Percentiles rank a stretch among this genome's conserved stretches.
phyloP scores from a whole-genome alignment of 495 filamentous ascomycete species.

The Pseudotulostoma volvatum region DNA sequence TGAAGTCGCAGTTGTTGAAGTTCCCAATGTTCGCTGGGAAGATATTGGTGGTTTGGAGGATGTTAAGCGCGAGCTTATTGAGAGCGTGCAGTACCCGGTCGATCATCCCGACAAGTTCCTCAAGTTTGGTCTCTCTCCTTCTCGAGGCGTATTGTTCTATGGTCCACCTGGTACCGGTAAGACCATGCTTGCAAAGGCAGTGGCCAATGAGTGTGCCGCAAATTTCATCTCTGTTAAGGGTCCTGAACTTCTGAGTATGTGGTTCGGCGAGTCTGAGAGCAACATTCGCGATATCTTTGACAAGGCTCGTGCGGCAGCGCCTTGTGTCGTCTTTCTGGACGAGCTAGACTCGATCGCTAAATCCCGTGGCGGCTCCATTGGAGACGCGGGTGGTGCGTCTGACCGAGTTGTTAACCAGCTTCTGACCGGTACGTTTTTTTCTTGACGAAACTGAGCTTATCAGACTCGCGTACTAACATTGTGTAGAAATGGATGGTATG shows the following conservation, averaged over 20 bases:
- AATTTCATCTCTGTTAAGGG: conserved; percentile 99
- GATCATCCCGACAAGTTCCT: conserved; percentile 99
- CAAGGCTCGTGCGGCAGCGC: conserved; percentile 95
- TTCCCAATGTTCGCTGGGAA: conserved; percentile 98
- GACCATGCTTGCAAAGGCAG: conserved; percentile 96
- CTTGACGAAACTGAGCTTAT: too few species aligned
- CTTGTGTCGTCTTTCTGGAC: conserved; percentile 97
- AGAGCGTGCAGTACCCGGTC: conserved; percentile 92
- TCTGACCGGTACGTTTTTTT: too few species aligned
- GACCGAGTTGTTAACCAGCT: conserved; percentile 98
- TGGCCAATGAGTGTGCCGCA: conserved; percentile 96
- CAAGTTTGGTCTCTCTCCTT: conserved; percentile 97
- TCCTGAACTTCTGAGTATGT: conserved; percentile 95
- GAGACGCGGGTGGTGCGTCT: conserved; percentile 91
- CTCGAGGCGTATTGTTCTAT: conserved; percentile 96
- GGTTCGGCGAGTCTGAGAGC: conserved; percentile 99
- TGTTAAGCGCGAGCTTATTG: conserved; percentile 98
- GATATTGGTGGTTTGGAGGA: conserved; percentile 97
- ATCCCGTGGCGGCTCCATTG: too few species aligned
- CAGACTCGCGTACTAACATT: too few species aligned
- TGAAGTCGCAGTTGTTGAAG: conserved; percentile 97
- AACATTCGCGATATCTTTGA: conserved; percentile 99
- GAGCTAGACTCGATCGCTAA: conserved; percentile 98
- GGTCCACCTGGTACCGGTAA: conserved; percentile 99
- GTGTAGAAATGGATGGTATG: conserved; percentile 98